These are phyloP conservation scores for Erysimum cheiri DNA, from an alignment of 441 rosid species.

Conservation along the genomic window DNA sequence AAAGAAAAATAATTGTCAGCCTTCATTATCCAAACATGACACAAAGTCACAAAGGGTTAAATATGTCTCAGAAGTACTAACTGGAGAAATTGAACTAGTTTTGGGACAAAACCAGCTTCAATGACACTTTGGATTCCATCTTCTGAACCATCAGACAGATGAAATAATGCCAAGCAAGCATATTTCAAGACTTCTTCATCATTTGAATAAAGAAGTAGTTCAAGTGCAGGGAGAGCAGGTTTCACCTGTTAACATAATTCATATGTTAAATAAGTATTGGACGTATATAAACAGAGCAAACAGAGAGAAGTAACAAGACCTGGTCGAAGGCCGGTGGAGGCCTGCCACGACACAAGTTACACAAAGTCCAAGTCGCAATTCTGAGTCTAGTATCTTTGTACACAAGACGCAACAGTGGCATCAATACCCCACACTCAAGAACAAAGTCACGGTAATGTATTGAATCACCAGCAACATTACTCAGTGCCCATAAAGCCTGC, in stretches of 20 bases:
- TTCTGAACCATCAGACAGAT: constrained; percentile 78
- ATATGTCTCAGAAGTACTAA: constrained; percentile 44
- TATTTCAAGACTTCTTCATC: constrained; percentile 85
- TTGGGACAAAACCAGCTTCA: constrained; percentile 70
- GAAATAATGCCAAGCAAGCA: constrained; percentile 77
- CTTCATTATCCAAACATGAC: background rate
- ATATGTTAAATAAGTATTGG: background rate
- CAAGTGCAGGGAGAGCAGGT: constrained; percentile 83
- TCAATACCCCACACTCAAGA: constrained; percentile 69
- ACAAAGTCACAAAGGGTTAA: background rate
- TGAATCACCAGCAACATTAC: constrained; percentile 92
- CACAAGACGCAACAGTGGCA: constrained; percentile 64
- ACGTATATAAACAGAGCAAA: background rate
- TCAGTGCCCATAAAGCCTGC: constrained; percentile 89
- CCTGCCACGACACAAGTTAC: constrained; percentile 81
- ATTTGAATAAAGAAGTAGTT: constrained; percentile 64
- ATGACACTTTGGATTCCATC: constrained; percentile 82
- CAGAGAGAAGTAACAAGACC: constrained; percentile 49
- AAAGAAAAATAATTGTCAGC: background rate
- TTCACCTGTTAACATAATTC: constrained; percentile 56
- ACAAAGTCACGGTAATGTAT: constrained; percentile 83
- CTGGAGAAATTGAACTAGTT: constrained; percentile 71
- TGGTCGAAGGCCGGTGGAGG: constrained; percentile 81
- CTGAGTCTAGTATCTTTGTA: constrained; percentile 81
- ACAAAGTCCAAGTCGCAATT: constrained; percentile 91